phyloP scores from a whole-genome alignment of 164 flowering plant genomes.

The Sedum album region DNA sequence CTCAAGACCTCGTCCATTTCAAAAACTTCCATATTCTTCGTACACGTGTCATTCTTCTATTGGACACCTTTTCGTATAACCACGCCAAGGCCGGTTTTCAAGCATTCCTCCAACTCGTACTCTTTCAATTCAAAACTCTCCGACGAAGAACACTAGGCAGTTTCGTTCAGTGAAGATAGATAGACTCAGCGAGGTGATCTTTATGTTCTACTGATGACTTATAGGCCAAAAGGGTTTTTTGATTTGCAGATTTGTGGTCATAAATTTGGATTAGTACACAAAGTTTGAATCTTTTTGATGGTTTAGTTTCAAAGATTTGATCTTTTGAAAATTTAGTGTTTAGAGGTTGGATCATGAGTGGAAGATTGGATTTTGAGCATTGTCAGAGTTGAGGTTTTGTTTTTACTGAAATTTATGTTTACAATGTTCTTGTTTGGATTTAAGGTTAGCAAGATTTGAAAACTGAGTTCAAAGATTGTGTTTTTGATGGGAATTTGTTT shows the following conservation, averaged over 20 bases:
- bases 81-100: slow-evolving; percentile 6
- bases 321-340: too few relatives aligned
- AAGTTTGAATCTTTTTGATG: slow-evolving; percentile 1
- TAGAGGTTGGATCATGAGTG: too few relatives aligned
- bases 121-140: neutral
- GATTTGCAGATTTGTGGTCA: neutral
- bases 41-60: neutral
- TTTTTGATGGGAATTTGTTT: too few relatives aligned
- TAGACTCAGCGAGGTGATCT: neutral
- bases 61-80: neutral
- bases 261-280: neutral
- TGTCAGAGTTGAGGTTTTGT: neutral
- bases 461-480: neutral
- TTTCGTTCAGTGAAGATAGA: neutral
- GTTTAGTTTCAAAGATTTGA: neutral
- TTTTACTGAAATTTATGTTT: neutral
- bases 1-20: slow-evolving; percentile 2
- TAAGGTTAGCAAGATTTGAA: neutral
- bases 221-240: neutral
- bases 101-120: neutral
- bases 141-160: neutral
- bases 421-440: neutral
- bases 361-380: neutral
- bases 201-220: neutral
- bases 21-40: neutral